phyloP scores from a whole-genome alignment of 2,329 filamentous ascomycete species.

The Ceratocystis harringtonii region DNA sequence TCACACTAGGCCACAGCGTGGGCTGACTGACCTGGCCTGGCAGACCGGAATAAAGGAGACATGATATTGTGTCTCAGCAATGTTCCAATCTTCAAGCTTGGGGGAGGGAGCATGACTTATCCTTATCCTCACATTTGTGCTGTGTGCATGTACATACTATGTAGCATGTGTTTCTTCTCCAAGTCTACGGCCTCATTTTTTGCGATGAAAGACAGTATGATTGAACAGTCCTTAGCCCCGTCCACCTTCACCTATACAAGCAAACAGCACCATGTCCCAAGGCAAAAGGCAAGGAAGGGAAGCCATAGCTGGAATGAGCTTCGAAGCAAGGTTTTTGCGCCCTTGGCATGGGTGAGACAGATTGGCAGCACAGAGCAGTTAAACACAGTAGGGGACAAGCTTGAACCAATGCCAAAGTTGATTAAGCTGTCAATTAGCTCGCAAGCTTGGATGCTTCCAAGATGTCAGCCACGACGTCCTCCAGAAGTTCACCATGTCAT shows the following conservation, averaged over 20 bases:
- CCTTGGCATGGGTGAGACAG: not conserved
- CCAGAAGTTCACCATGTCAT: too few relatives aligned
- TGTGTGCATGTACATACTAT: not conserved
- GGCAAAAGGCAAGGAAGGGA: not conserved
- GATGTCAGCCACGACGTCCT: not conserved
- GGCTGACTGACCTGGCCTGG: not conserved
- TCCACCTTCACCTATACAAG: not conserved
- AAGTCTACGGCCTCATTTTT: not conserved
- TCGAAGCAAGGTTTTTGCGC: not conserved
- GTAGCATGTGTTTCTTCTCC: not conserved
- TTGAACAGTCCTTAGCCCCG: not conserved
- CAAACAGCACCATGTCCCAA: not conserved
- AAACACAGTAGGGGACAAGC: not conserved
- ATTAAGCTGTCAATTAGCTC: not conserved
- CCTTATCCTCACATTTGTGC: not conserved
- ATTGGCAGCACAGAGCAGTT: not conserved
- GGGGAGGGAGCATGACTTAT: not conserved
- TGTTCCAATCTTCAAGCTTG: not conserved
- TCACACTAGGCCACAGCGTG: not conserved
- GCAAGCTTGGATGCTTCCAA: not conserved
- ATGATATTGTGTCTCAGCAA: not conserved
- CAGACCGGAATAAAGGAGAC: not conserved
- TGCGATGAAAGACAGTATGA: not conserved
- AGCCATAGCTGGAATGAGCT: not conserved
- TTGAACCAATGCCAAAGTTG: not conserved